Base-by-base conservation (phyloP, 495 filamentous ascomycete genomes). In the Chaetomidium leptoderma region DNA sequence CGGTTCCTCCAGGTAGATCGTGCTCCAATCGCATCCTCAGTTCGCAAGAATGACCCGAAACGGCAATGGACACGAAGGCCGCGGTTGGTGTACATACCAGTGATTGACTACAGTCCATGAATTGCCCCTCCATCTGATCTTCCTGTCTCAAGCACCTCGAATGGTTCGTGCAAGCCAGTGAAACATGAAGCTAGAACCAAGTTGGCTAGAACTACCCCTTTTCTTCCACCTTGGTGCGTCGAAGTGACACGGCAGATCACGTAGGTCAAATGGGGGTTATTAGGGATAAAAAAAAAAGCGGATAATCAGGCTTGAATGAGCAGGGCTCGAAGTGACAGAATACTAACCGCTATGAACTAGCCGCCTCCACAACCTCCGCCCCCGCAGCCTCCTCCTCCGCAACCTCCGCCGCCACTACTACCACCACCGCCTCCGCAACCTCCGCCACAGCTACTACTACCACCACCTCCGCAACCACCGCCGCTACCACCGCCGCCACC, bases 1-100 rank as follows among this genome's bases (percentile, higher is more conserved):
- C n/a, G n/a, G n/a, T n/a, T n/a, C n/a, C n/a, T n/a, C n/a, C n/a
- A n/a, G n/a, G n/a, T n/a, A n/a, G n/a, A n/a, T n/a, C n/a, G n/a
- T n/a, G n/a, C n/a, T n/a, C n/a, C n/a, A n/a, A n/a, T n/a, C 16
- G 2, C 24, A 17, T 14, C 6, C 45, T 26, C 6, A 16, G 19
- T 27, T 49, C 46, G 46, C 46, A 49, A 49, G 21, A 49, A 49
- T 49, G 13, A 21, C 46, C 46, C 27, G 17, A 35, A 33, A 49
- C 7, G 30, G 46, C n/a, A 30, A 49, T 4, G 17, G 2, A n/a
- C 6, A 3, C 35, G 35, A 36, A 36, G 35, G 14, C 35, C 35
- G 35, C 8, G 35, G 35, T 36, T n/a, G n/a, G n/a, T n/a, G n/a
- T n/a, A n/a, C n/a, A n/a, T n/a, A n/a, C n/a, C n/a, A n/a, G n/a